A percentile compares a stretch with the other conserved stretches of the same genome.
Conservation (phyloP, 164 flowering plant species). For the Platanus orientalis region DNA sequence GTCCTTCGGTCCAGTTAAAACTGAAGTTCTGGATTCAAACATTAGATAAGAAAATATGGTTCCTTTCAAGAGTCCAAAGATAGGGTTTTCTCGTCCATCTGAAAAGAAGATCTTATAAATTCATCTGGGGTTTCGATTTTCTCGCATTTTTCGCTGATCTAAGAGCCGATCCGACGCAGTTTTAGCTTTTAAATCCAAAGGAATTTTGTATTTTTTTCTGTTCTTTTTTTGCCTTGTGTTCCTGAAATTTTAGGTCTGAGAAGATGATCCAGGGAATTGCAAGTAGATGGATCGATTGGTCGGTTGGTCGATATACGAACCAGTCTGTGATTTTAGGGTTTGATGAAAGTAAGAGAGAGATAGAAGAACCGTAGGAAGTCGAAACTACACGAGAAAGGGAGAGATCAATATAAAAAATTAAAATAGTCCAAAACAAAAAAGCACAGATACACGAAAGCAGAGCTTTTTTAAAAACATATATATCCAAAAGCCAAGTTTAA, state of each 20-base stretch:
- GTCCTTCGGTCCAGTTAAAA: not conserved
- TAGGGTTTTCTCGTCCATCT: slow-evolving; percentile 7
- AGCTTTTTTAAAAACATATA: too few relatives aligned
- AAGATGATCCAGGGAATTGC: not conserved
- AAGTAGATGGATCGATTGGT: not conserved
- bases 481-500: too few relatives aligned
- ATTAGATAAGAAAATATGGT: slow-evolving; percentile 5
- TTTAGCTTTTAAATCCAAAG: not conserved
- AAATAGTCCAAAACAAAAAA: too few relatives aligned
- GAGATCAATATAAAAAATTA: too few relatives aligned
- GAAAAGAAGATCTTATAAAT: slow-evolving; percentile 6
- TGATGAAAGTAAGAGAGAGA: too few relatives aligned
- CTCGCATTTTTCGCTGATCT: not conserved
- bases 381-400: too few relatives aligned
- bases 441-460: too few relatives aligned
- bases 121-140: slow-evolving; percentile 15
- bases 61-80: not conserved
- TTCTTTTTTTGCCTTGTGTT: slow-evolving; percentile 1
- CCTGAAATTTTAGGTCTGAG: slow-evolving; percentile 10
- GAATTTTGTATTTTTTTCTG: not conserved
- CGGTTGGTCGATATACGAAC: not conserved
- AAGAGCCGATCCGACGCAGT: not conserved
- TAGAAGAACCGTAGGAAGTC: too few relatives aligned
- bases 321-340: not conserved
- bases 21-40: slow-evolving; percentile 6